Evolutionary conservation across 495 filamentous ascomycete genomes (phyloP).

Genomic region (Daldinia loculata): DNA sequence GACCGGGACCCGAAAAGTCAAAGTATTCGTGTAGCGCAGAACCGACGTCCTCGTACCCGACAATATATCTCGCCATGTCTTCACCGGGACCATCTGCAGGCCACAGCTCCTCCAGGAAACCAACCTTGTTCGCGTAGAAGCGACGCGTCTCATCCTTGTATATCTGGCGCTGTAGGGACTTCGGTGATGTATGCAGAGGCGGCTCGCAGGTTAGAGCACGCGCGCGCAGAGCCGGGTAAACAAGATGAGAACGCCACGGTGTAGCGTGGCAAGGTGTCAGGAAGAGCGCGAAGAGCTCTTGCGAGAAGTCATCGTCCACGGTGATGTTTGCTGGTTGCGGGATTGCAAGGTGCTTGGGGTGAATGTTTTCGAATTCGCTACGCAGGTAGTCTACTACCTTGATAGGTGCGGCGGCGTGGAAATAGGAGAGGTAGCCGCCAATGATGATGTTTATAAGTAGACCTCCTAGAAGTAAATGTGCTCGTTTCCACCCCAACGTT

Average conservation of each 20-base stretch:
- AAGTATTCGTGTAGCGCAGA: conserved; percentile 55
- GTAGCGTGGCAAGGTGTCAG: conserved; percentile 98
- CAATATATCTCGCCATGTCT: conserved; percentile 62
- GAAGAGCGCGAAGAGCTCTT: conserved; percentile 76
- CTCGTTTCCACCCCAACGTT: conserved; percentile 52
- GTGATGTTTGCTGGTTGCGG: conserved; percentile 33
- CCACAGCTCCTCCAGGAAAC: conserved; percentile 66
- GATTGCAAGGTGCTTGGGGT: conserved; percentile 48
- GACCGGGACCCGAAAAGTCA: conserved; percentile 58
- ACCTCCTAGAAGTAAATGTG: conserved; percentile 64
- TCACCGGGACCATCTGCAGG: conserved; percentile 50
- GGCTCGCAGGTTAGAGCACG: conserved; percentile 94
- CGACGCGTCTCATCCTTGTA: conserved; percentile 91
- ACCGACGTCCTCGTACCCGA: conserved; percentile 64
- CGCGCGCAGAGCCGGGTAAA: conserved; percentile 75
- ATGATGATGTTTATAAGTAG: conserved; percentile 74
- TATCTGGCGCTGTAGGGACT: conserved; percentile 57
- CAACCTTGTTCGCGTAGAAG: conserved; percentile 75
- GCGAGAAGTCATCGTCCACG: conserved; percentile 42
- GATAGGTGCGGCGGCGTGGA: conserved; percentile 82
- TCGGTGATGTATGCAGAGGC: conserved; percentile 69
- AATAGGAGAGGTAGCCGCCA: conserved; percentile 74
- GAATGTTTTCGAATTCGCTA: conserved; percentile 67
- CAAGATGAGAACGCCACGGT: conserved; percentile 91
- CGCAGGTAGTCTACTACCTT: conserved; percentile 78